These are phyloP conservation scores for Lasiosphaeriaceae sp. DNA, from an alignment of 495 filamentous ascomycete species.

Conservation along the genomic window DNA sequence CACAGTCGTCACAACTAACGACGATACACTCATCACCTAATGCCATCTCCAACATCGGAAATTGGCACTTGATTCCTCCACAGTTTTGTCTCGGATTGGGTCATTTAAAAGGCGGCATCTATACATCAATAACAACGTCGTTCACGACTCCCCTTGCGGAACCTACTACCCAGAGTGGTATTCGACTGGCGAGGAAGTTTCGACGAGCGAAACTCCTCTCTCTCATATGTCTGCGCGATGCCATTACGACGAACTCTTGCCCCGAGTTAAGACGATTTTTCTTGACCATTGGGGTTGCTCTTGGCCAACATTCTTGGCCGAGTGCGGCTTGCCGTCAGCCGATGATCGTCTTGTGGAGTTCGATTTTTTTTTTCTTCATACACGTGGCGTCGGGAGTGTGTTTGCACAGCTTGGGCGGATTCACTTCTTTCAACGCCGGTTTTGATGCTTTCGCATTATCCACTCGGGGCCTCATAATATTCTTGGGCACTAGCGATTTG, in stretches of 20 bases:
- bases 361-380: not conserved
- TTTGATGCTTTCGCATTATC: not conserved
- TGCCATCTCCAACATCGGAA: conserved; percentile 1
- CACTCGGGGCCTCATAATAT: not conserved
- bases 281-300: not conserved
- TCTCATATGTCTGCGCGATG: conserved; percentile 22
- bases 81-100: conserved; percentile 2
- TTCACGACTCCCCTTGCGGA: not conserved
- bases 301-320: not conserved
- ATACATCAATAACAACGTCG: not conserved
- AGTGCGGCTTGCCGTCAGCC: not conserved
- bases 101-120: conserved; percentile 9
- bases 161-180: not conserved
- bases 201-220: conserved; percentile 12
- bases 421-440: not conserved
- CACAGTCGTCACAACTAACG: not conserved
- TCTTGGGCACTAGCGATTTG: conserved; percentile 9
- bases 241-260: conserved; percentile 11
- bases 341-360: not conserved
- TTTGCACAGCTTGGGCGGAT: not conserved
- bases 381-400: not conserved
- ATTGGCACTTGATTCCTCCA: conserved; percentile 5
- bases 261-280: not conserved
- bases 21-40: conserved; percentile 5
- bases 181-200: conserved; percentile 26